These are phyloP conservation scores for Zygotorulaspora florentina DNA, from an alignment of 805 yeast genomes.

Conservation along the genomic window DNA sequence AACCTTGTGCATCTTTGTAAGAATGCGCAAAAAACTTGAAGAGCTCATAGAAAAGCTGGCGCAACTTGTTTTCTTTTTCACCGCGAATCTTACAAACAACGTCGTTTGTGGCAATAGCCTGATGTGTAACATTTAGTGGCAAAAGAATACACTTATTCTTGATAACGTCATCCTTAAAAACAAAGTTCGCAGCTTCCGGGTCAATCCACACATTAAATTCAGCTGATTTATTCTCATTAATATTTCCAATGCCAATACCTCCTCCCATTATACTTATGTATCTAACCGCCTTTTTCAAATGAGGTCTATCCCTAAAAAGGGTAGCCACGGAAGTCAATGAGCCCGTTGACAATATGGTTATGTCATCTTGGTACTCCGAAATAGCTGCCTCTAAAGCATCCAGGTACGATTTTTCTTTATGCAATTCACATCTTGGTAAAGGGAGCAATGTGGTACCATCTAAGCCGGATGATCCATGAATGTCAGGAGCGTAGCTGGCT, in stretches of 20 bases:
- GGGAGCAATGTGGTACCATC: slow-evolving; percentile 70
- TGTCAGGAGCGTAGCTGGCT: slow-evolving; percentile 50
- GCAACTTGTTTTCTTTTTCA: slow-evolving; percentile 40
- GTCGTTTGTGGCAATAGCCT: slow-evolving; percentile 43
- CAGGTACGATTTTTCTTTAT: slow-evolving; percentile 37
- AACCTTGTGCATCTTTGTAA: slow-evolving; percentile 41
- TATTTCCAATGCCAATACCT: slow-evolving; percentile 40
- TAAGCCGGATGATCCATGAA: slow-evolving; percentile 72
- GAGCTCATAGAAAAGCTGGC: slow-evolving; percentile 53
- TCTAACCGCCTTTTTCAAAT: slow-evolving; percentile 44
- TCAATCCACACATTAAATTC: slow-evolving; percentile 78
- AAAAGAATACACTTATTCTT: slow-evolving; percentile 49
- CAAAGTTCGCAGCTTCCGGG: slow-evolving; percentile 64
- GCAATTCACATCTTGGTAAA: slow-evolving; percentile 36
- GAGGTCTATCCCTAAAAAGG: slow-evolving; percentile 53
- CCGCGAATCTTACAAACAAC: slow-evolving; percentile 40
- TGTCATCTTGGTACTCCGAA: slow-evolving; percentile 40
- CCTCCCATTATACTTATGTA: slow-evolving; percentile 78
- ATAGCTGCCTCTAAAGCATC: slow-evolving; percentile 44
- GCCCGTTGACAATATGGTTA: slow-evolving; percentile 71
- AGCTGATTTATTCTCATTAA: slow-evolving; percentile 50
- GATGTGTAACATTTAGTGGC: slow-evolving; percentile 70
- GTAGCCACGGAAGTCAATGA: slow-evolving; percentile 68
- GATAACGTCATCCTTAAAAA: slow-evolving; percentile 47
- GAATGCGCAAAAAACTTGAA: slow-evolving; percentile 47